phyloP scores from a whole-genome alignment of 2,329 filamentous ascomycete species.

The Microdochium bolleyi region DNA sequence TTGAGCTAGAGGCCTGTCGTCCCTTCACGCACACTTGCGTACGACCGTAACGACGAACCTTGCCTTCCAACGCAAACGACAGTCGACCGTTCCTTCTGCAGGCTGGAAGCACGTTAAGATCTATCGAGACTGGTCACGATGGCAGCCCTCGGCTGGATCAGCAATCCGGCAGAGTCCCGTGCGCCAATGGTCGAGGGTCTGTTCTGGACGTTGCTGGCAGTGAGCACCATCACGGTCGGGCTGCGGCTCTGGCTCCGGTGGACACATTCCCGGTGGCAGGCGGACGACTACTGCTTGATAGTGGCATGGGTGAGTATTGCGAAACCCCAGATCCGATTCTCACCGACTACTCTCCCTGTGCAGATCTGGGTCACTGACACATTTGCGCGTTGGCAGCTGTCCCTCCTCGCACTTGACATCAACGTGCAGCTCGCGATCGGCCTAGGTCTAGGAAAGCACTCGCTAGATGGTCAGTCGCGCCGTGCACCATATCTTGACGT shows the following conservation, averaged over 20 bases:
- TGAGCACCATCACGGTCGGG: constrained; percentile 9
- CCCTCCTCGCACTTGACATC: not conserved
- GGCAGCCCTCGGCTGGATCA: not conserved
- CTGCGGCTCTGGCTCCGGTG: constrained; percentile 9
- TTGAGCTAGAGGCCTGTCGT: too few relatives aligned
- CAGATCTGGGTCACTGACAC: too few relatives aligned
- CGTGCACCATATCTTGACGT: too few relatives aligned
- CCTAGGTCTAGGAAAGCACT: not conserved
- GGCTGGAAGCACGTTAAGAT: too few relatives aligned
- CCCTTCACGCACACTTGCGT: too few relatives aligned
- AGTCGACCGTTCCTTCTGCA: too few relatives aligned
- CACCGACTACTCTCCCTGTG: too few relatives aligned
- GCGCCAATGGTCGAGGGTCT: not conserved
- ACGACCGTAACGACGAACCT: too few relatives aligned
- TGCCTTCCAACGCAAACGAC: too few relatives aligned
- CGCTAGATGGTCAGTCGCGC: not conserved
- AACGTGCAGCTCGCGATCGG: not conserved
- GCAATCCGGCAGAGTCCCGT: not conserved
- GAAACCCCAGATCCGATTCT: too few relatives aligned
- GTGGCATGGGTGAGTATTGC: constrained; percentile 12
- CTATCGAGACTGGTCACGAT: too few relatives aligned
- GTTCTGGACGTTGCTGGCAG: constrained; percentile 9
- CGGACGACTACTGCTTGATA: constrained; percentile 12
- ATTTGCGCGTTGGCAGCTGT: not conserved
- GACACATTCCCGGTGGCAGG: constrained; percentile 4